Evolutionary conservation across 2,329 filamentous ascomycete genomes (phyloP), one percentile per base, ranked within the genome.

Genomic region (Trichoderma atrobrunneum): DNA sequence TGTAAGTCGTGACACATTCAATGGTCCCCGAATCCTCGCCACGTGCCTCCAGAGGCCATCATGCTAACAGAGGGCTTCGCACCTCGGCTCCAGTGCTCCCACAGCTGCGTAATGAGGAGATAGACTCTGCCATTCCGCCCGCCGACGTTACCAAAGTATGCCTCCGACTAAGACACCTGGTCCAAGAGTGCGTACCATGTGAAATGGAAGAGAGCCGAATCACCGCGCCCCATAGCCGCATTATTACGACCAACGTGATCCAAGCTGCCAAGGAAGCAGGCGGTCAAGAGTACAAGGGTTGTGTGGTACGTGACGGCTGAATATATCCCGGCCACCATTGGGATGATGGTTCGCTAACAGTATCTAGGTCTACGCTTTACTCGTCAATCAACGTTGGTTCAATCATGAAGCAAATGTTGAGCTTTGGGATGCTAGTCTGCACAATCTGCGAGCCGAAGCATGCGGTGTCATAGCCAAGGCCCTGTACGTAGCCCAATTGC

Each of bases 381-480:
- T 98, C 4, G 89, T 97, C 60, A 88, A 86, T 76, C 88, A 88
- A 80, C 84, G 84, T 68, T 92, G 90, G 90, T 98, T 98, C 82
- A 91, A 89, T 79, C 89, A 89, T 74, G 95, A 98, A 83, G 90
- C 94, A 2, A 74, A 87, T 32, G 81, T 91, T 7, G 96, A 99
- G 85, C 88, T 98, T 2, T 99, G 95, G 94, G 95, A 99, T 81
- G 91, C 95, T 7, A 92, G 94, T 73, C 85, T 98, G 51, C 93
- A 97, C 80, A 84, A 91, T 56, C 84, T 96, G 48, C 89, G 95
- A 34, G 93, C 94, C 2, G 85, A 88, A 3, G 95, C 96, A 16
- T 97, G 94, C 79, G 94, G 98, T 81, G 91, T 98, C 62, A 92
- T 99, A 77, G 95, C 96, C 24, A 99, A 98, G 84, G 86, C 88